Base-by-base conservation (phyloP, 2,329 filamentous ascomycete genomes). In the Eutypa lata region DNA sequence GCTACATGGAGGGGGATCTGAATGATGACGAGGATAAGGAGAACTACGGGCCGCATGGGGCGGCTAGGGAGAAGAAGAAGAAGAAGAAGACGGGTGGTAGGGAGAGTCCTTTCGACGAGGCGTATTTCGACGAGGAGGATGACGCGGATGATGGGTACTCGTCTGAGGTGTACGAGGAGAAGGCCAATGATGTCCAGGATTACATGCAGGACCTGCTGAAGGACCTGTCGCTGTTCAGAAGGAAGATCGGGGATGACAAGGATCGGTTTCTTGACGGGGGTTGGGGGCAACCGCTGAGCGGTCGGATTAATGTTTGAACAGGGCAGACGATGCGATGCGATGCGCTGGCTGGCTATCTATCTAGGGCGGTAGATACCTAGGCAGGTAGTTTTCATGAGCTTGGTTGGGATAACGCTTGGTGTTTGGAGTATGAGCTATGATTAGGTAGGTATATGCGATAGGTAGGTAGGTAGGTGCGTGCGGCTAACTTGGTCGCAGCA, bases 191-290 rank as follows among this genome's bases (percentile, higher is more conserved):
- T 57, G 82, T 92, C 75, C 90, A 97, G 66, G 85, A 86, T n/a
- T 85, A 90, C 65, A 93, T 96, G 78, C 85, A 92, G 61, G 86
- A 88, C 35, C 81, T 97, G 65, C 77, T 99, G 58, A 84, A 86
- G 61, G 92, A 97, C 62, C 68, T 96, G 51, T 82, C 81, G 28
- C 69, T 93, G 66, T 95, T 96, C 74, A 88, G 88, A 69, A 84
- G 85, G 64, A 97, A 96, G 75, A 84, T 97, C 57, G 86, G 83
- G 7, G 91, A 94, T 63, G 94, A 97, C 68, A 83, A 89, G 69
- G 75, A 76, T 52, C 76, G 89, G 38, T 94, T 89, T 65, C 62
- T 89, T 63, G 88, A 91, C 63, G 88, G 83, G 51, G 76, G 80
- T 19, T 82, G 85, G 54, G 72, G 78, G 21, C 71, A 66, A 65